Conservation (phyloP, 129 eudicot species). For the Dittrichia graveolens region DNA sequence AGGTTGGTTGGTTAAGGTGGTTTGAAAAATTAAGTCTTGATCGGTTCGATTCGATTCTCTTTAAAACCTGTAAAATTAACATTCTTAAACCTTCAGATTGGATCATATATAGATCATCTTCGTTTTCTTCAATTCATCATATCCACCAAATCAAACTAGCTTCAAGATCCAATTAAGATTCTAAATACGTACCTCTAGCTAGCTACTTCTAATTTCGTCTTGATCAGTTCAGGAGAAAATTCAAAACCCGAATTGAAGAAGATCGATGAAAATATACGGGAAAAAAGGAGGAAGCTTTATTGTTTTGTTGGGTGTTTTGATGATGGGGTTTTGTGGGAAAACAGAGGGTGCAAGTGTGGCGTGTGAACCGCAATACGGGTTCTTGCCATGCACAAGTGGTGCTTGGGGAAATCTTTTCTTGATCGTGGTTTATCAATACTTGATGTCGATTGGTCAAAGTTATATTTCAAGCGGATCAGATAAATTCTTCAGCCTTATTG, state of each 20-base stretch:
- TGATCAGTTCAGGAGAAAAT: too few relatives aligned
- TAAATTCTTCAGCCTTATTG: conserved; percentile 44
- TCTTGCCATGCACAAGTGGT: conserved; percentile 64
- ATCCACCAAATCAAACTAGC: not conserved
- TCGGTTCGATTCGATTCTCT: too few relatives aligned
- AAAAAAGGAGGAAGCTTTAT: not conserved
- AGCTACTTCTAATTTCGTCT: too few relatives aligned
- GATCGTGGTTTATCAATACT: conserved; percentile 49
- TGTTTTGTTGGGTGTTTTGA: conserved; percentile 8
- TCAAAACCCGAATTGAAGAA: not conserved
- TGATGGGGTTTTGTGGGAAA: conserved; percentile 19
- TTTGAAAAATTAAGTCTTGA: not conserved
- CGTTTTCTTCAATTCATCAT: not conserved
- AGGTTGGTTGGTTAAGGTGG: not conserved
- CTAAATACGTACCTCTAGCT: too few relatives aligned
- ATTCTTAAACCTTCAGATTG: not conserved
- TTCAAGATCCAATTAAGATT: too few relatives aligned
- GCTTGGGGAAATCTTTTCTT: conserved; percentile 51
- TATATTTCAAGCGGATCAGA: conserved; percentile 50
- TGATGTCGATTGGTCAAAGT: conserved; percentile 48
- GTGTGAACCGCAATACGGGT: conserved; percentile 54
- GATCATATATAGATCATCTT: not conserved
- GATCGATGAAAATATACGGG: conserved; percentile 3
- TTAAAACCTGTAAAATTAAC: too few relatives aligned
- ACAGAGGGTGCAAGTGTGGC: conserved; percentile 36